These are phyloP conservation scores for Cadophora sp. DNA, from an alignment of 2,329 filamentous ascomycete species.

Conservation along the genomic window DNA sequence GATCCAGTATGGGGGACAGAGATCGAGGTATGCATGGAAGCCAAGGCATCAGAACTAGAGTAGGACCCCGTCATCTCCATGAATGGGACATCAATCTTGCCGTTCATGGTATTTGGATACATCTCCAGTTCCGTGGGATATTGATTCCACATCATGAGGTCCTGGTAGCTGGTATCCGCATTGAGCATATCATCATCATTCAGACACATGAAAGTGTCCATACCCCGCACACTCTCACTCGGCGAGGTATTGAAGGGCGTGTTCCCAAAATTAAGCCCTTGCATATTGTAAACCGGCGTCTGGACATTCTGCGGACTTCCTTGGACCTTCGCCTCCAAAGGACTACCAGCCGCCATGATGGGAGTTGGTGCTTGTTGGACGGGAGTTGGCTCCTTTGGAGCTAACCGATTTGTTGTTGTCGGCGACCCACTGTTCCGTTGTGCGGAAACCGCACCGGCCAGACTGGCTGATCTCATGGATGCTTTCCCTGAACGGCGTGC, in stretches of 20 bases:
- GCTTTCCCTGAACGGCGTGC: conserved; percentile 51
- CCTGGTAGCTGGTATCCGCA: conserved; percentile 47
- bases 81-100: conserved; percentile 10
- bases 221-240: conserved; percentile 4
- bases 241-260: conserved; percentile 14
- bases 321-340: background rate
- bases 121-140: conserved; percentile 53
- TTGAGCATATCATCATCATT: conserved; percentile 25
- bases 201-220: conserved; percentile 21
- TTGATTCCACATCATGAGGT: conserved; percentile 53
- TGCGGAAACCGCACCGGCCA: conserved; percentile 1
- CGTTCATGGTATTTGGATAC: conserved; percentile 11
- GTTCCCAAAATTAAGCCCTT: conserved; percentile 7
- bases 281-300: conserved; percentile 6
- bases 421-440: background rate
- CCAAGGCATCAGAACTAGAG: conserved; percentile 51
- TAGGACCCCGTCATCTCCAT: conserved; percentile 16
- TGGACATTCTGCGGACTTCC: conserved; percentile 11
- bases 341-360: background rate
- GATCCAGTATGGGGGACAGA: conserved; percentile 47
- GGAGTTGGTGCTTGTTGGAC: background rate
- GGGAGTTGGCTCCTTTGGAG: conserved; percentile 7
- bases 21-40: conserved; percentile 50
- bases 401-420: conserved; percentile 9
- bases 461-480: conserved; percentile 17